phyloP scores from a whole-genome alignment of 1,139 yeast species.

The Saccharomyces pastorianus region DNA sequence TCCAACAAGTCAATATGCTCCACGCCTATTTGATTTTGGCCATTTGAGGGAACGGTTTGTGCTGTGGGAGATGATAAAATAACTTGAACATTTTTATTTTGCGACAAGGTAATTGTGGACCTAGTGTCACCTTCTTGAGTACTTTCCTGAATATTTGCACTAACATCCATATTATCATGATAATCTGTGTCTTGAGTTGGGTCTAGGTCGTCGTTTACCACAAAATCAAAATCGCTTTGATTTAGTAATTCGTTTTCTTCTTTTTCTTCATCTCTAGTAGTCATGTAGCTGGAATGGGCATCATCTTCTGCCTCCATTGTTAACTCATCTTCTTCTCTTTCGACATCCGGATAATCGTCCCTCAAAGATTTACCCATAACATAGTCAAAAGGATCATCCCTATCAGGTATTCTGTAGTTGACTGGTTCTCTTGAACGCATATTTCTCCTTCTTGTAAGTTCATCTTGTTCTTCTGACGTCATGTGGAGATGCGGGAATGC shows the following conservation, averaged over 20 bases:
- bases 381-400: constrained; percentile 27
- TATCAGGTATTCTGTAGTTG: constrained; percentile 27
- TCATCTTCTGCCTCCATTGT: constrained; percentile 31
- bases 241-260: constrained; percentile 16
- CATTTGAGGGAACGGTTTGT: not conserved
- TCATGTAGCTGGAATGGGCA: constrained; percentile 24
- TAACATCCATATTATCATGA: constrained; percentile 6
- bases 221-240: constrained; percentile 28
- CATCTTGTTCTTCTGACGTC: constrained; percentile 5
- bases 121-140: not conserved
- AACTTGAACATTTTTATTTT: constrained; percentile 10
- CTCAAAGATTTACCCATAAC: constrained; percentile 14
- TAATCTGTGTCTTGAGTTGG: constrained; percentile 14
- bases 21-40: constrained; percentile 4
- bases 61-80: constrained; percentile 21
- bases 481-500: constrained; percentile 11
- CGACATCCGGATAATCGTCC: constrained; percentile 1
- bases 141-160: not conserved
- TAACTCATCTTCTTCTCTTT: constrained; percentile 13
- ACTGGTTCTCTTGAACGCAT: constrained; percentile 15
- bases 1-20: constrained; percentile 19
- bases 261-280: constrained; percentile 27
- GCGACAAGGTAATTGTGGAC: not conserved
- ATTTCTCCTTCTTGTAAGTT: constrained; percentile 6
- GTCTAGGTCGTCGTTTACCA: constrained; percentile 21